Base-by-base conservation (phyloP, 768 basidiomycete species). In the Gautieria morchelliformis region DNA sequence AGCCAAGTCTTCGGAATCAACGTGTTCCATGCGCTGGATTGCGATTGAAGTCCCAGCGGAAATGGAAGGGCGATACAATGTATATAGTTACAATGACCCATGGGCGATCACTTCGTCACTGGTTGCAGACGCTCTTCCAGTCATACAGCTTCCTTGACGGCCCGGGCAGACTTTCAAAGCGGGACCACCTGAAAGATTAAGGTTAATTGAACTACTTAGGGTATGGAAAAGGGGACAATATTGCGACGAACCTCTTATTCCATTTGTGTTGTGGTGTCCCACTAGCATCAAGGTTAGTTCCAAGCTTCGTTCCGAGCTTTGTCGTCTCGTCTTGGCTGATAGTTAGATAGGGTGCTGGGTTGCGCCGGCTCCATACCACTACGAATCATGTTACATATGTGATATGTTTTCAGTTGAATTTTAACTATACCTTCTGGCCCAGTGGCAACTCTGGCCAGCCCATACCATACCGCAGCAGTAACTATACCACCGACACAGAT, bases 271-370 rank as follows among this genome's bases (percentile, higher is more conserved):
- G 20, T 15, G 41, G 53, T 22, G 22, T 15, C 8, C 53, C 53
- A 27, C 37, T 27, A 12, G 41, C 20, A 33, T 55, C 53, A 32
- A 27, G 7, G 33, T 24, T 46, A 4, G 14, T 24, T 5, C 53
- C 53, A 17, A 55, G 32, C 27, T 42, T 32, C 30, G 45, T 17
- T n/a, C 53, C 39, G 10, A 92, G 46, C 72, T 92, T 92, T 52
- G 79, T 87, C 62, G 80, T 80, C 71, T 93, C 82, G 65, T 84
- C 77, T 40, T 78, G 83, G 68, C 87, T 78, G 66, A 93, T 78
- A 56, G 81, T 77, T 71, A 89, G 88, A 88, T 89, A 93, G 17
- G 92, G 92, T 20, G 82, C 83, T 35, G 90, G 89, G 76, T 94
- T 93, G 68, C 66, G 68, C 69, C 72, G 78, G 64, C 81, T 76